Evolutionary conservation across 2,329 filamentous ascomycete species (phyloP), one percentile per base, ranked within the genome.

Genomic region (Microsporum canis): DNA sequence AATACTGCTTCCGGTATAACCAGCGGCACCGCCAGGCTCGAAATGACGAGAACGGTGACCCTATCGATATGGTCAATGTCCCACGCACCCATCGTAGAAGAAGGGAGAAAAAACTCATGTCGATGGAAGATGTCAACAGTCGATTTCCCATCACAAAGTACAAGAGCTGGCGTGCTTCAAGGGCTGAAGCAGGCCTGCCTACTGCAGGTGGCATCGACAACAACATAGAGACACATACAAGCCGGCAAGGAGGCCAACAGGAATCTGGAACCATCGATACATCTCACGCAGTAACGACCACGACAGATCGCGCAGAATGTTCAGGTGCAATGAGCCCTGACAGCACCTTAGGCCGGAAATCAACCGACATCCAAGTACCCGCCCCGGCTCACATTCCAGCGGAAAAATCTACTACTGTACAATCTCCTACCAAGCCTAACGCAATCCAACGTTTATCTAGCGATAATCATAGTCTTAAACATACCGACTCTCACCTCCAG

Each of bases 1-100:
- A 99, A 78, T 99, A 99, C 75, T 99, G 94, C 77, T 99, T 99
- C 76, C 84, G 94, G 68, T 97, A 99, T 75, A 97, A 97, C 75
- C 91, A 94, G 67, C 87, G 94, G 62, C 95, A 95, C 71, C 87
- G 94, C 58, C 85, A 87, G 63, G 78, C 90, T 69, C 85, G 89
- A 68, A 78, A 82, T 76, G 78, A 88, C 66, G 88, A 91, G 68
- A 88, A 91, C 66, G 88, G 88, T 71, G 91, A 96, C 65, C 89
- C 88, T 14, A 95, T 99, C 70, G 91, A 91, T 64, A 79, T 99
- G 65, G 84, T 91, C 62, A 83, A 87, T 61, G 91, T 97, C 82
- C 89, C 90, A 62, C 79, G 90, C 63, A 87, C 90, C 58, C 91
- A 94, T 72, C 84, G 94, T 61, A 84, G 92, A 69, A 84, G 92